Evolutionary conservation across 345 rosid genomes (phyloP).

Genomic region (Iberis pinnata): DNA sequence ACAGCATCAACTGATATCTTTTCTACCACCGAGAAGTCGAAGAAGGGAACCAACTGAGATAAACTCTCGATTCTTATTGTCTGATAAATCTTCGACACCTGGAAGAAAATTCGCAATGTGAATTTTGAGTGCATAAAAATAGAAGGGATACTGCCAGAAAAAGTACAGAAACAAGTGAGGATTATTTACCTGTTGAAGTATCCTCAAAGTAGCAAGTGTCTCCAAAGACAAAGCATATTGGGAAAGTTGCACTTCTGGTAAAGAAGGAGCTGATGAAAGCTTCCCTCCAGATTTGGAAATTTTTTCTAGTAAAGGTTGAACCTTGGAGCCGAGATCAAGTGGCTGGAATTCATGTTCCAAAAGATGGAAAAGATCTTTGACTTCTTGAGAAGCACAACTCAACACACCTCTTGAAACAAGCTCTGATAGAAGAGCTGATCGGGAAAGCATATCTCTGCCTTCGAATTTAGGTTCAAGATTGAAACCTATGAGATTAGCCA

Average conservation of each 20-base stretch:
- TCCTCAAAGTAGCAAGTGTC: conserved; percentile 76
- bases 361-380: conserved; percentile 84
- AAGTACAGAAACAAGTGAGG: too few species aligned
- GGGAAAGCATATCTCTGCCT: conserved; percentile 85
- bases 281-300: conserved; percentile 87
- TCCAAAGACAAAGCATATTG: conserved; percentile 79
- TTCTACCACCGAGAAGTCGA: conserved; percentile 69
- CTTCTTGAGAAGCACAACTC: conserved; percentile 94
- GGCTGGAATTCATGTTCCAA: conserved; percentile 88
- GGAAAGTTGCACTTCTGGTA: conserved; percentile 80
- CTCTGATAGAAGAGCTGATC: conserved; percentile 78
- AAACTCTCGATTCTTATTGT: conserved; percentile 69
- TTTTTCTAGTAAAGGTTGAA: conserved; percentile 65
- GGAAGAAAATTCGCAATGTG: conserved; percentile 34
- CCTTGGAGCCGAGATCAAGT: conserved; percentile 70
- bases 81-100: conserved; percentile 91
- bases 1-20: conserved; percentile 93
- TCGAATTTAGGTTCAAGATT: conserved; percentile 79
- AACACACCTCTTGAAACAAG: conserved; percentile 84
- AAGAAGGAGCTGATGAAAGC: conserved; percentile 79
- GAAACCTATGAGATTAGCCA: conserved; percentile 94
- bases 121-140: too few species aligned
- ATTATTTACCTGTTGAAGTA: conserved; percentile 73
- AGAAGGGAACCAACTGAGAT: conserved; percentile 81
- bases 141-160: neutral